These are phyloP conservation scores for Chaetomium strumarium DNA, from an alignment of 2,329 filamentous ascomycete species.

Conservation along the genomic window DNA sequence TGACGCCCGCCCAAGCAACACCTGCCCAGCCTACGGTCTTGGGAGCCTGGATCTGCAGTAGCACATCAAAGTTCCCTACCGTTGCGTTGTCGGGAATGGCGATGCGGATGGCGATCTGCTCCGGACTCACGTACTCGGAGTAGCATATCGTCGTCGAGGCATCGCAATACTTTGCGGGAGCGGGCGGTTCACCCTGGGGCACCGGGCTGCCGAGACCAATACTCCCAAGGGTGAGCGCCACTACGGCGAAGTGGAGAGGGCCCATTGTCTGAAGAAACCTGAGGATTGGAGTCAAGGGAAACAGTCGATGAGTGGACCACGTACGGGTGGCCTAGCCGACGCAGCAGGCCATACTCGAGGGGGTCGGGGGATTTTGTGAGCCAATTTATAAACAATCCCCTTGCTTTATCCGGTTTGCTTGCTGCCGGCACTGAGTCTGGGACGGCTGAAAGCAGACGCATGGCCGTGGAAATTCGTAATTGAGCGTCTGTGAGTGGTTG, in stretches of 20 bases:
- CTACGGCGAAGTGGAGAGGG: constrained; percentile 20
- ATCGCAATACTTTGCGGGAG: constrained; percentile 28
- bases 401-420: not conserved
- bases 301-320: not conserved
- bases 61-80: constrained; percentile 31
- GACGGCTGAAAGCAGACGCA: not conserved
- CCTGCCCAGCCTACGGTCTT: constrained; percentile 37
- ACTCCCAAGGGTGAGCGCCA: constrained; percentile 17
- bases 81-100: constrained; percentile 30
- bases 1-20: constrained; percentile 37
- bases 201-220: constrained; percentile 17
- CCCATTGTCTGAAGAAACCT: constrained; percentile 19
- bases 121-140: constrained; percentile 26
- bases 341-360: no score
- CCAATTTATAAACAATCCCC: no score
- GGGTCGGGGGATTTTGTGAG: not conserved
- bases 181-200: constrained; percentile 11
- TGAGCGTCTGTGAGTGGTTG: not conserved
- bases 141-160: constrained; percentile 27
- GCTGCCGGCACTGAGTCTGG: not conserved
- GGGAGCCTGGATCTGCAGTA: constrained; percentile 36
- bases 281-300: not conserved
- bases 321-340: not conserved
- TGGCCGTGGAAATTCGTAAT: constrained; percentile 2
- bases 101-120: constrained; percentile 26